These are phyloP conservation scores for Fusarium beomiforme DNA, from an alignment of 2,329 filamentous ascomycete genomes.

Conservation along the genomic window DNA sequence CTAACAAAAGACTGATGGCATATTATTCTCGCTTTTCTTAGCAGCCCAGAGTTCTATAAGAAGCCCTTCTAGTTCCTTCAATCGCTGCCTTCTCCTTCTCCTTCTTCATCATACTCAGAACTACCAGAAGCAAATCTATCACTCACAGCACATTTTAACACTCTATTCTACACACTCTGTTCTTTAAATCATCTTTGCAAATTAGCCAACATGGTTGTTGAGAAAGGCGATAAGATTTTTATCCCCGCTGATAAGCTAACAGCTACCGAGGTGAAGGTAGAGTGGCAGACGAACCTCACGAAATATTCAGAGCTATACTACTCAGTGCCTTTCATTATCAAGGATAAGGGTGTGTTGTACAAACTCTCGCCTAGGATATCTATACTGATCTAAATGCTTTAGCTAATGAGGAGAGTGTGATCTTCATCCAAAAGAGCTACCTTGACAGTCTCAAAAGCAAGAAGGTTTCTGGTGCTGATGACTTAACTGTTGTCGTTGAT, in stretches of 20 bases:
- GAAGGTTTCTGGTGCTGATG: background rate
- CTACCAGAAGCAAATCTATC: too few relatives aligned
- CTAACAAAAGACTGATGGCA: too few relatives aligned
- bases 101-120: background rate
- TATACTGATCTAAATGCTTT: rapidly evolving
- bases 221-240: background rate
- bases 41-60: too few relatives aligned
- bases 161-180: background rate
- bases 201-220: background rate
- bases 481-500: background rate
- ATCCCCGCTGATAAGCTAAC: background rate
- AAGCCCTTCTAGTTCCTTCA: too few relatives aligned
- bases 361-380: rapidly evolving
- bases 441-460: background rate
- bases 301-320: background rate
- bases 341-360: background rate
- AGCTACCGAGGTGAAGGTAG: background rate
- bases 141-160: background rate
- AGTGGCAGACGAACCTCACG: background rate
- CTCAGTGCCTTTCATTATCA: background rate
- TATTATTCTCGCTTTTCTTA: too few relatives aligned
- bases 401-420: background rate
- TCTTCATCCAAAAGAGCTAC: background rate
- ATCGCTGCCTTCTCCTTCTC: too few relatives aligned
- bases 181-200: background rate